phyloP scores from a whole-genome alignment of 75 land plant species.

The Selaginella moellendorffii region DNA sequence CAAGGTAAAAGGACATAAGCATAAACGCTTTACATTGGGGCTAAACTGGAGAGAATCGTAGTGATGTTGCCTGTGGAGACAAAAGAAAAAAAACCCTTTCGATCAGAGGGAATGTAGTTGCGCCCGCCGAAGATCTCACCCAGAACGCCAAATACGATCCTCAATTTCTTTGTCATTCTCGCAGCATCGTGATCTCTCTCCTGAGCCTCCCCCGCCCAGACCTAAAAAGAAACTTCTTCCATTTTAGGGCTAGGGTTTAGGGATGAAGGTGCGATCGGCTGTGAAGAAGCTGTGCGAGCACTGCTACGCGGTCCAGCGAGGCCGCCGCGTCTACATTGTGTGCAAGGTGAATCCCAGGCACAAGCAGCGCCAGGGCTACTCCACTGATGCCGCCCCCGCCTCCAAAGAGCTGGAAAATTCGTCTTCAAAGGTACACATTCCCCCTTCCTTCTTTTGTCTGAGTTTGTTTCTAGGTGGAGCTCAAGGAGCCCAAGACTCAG shows the following conservation, averaged over 20 bases:
- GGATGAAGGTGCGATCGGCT: not conserved
- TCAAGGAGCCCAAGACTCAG: not conserved
- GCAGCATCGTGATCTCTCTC: not conserved
- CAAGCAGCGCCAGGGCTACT: not conserved
- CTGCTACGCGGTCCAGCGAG: not conserved
- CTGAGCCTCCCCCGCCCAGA: not conserved
- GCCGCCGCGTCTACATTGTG: not conserved
- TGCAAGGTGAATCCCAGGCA: not conserved
- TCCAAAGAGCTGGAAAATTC: not conserved
- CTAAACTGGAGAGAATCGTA: not conserved
- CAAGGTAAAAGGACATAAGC: no score
- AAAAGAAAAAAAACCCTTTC: not conserved
- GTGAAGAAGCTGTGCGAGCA: not conserved
- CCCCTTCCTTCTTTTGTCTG: not conserved
- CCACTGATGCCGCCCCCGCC: not conserved
- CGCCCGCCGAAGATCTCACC: not conserved
- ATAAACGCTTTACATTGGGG: constrained; percentile 7
- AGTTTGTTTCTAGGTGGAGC: not conserved
- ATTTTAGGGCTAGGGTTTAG: not conserved
- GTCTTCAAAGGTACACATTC: not conserved
- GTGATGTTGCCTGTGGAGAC: not conserved
- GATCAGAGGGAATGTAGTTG: not conserved
- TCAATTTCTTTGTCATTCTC: no score
- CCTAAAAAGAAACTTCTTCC: not conserved
- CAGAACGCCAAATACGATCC: not conserved